Evolutionary conservation across 805 yeast species (phyloP), one percentile per base, ranked within the genome.

Genomic region (Teunomyces aglyptinius): DNA sequence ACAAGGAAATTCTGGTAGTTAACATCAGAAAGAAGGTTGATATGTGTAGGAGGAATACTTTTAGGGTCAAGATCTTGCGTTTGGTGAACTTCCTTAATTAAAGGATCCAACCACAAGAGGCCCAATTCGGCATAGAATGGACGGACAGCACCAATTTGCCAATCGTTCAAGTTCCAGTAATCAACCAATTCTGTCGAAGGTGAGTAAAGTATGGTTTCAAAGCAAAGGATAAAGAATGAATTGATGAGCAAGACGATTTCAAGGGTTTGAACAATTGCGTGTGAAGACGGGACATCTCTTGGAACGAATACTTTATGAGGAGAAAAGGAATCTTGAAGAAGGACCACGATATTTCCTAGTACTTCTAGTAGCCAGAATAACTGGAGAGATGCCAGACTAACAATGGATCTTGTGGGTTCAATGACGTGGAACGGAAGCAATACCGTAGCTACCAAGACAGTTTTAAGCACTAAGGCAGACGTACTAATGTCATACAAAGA

Each of bases 401-500:
- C 58, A 0, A 69, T 54, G 1, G 67, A 61, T 39, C 70, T 64
- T 38, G 72, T 64, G 6, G 70, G 64, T 50, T 81, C 85, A 13
- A 76, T 47, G 6, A 64, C 45, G 35, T 76, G 77, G 10, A 80
- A 55, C 0, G 82, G 81, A 1, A 71, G 38, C 1, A 75, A 64
- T 3, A 71, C 2, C 55, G 41, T 2, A 53, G 13, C 4, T 62
- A 32, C 46, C 43, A 6, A 43, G 38, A 35, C 39, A 20, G 22
- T 36, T n/a, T 13, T 36, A 16, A 41, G 15, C 18, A 48, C 7
- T 10, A 34, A 15, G n/a, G 16, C 20, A 11, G 28, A 15, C 38
- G 26, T 31, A 31, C 41, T 47, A 10, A 38, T 10, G 19, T n/a
- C 18, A 15, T 38, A n/a, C 15, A 46, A 34, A 12, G 33, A 27